phyloP scores from a whole-genome alignment of 2,329 filamentous ascomycete species.

The Aspergillus amoenus region DNA sequence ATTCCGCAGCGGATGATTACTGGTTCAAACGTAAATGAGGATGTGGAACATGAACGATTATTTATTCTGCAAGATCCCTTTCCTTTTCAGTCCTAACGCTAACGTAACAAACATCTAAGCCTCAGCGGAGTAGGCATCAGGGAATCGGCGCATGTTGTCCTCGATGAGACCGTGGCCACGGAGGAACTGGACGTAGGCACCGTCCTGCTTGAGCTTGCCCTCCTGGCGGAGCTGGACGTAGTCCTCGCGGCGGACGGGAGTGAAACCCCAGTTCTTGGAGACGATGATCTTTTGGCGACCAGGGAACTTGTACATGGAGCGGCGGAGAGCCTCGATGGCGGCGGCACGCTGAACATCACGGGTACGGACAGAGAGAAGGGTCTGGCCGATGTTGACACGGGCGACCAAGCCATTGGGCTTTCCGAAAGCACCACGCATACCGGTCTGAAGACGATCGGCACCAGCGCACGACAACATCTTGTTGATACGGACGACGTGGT shows the following conservation, averaged over 20 bases:
- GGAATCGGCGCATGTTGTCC: slow-evolving; percentile 92
- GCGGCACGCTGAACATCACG: slow-evolving; percentile 89
- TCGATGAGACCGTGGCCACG: slow-evolving; percentile 84
- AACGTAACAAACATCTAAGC: slow-evolving; percentile 38
- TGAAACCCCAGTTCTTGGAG: slow-evolving; percentile 99
- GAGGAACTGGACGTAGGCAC: slow-evolving; percentile 99
- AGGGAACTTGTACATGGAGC: slow-evolving; percentile 99
- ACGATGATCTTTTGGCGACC: slow-evolving; percentile 99
- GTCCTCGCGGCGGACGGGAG: slow-evolving; percentile 93
- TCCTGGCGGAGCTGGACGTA: slow-evolving; percentile 94
- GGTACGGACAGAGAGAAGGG: slow-evolving; percentile 95
- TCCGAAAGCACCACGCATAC: slow-evolving; percentile 99
- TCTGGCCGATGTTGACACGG: slow-evolving; percentile 99
- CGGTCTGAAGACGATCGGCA: slow-evolving; percentile 99
- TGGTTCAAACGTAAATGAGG: not conserved
- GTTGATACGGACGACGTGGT: slow-evolving; percentile 99
- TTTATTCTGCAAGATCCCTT: slow-evolving; percentile 11
- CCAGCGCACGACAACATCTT: slow-evolving; percentile 99
- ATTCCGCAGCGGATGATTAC: not conserved
- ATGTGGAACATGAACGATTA: slow-evolving; percentile 4
- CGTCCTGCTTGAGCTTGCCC: slow-evolving; percentile 92
- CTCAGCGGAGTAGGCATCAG: slow-evolving; percentile 68
- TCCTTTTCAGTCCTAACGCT: slow-evolving; percentile 25
- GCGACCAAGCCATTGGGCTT: slow-evolving; percentile 99
- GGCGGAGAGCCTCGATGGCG: slow-evolving; percentile 97